Base-by-base conservation (phyloP, 495 filamentous ascomycete species). In the Staphylotrichum longicolle region DNA sequence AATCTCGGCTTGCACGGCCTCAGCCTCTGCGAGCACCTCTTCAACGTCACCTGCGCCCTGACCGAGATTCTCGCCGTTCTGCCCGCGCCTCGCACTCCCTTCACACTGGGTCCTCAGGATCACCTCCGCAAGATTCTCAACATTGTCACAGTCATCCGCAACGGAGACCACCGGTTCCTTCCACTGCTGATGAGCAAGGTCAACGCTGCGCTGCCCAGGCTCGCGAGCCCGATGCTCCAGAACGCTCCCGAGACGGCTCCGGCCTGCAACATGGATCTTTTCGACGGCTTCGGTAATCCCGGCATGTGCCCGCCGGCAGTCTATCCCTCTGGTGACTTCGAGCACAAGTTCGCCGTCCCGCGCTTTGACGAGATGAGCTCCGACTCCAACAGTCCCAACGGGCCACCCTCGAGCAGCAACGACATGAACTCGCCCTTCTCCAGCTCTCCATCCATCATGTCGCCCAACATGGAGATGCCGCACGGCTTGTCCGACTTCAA, bases 21-120 rank as follows among this genome's bases (percentile, higher is more conserved):
- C 50, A 86, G 85, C 33, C 71, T 91, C 64, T 88, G 91, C 48
- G 89, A 91, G 62, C 93, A 93, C 68, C 76, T 94, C 45, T 86
- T 91, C 61, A 87, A 89, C 66, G 80, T 93, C 46, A 83, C 89
- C 6, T 88, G 83, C 67, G 84, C 88, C 15, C 78, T 93, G 49
- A 85, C 83, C 12, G 90, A 93, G 65, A 85, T 90, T 7, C 85
- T 93, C 53, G 80, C 85, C 4, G 83, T 86, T 59, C 81, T 90
- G 7, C 81, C 83, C 9, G 72, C 83, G 0, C 80, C 85, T 3
- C 77, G 82, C 5, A 77, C 81, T 12, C 78, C 81, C 20, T 89
- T 88, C 69, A 80, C 82, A 32, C 74, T 84, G 30, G 86, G 88
- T 0, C 89, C 90, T 7, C 85, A 83, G 35, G 86, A 91, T 63